phyloP scores from a whole-genome alignment of 768 basidiomycete species.

The Boletellus ananiceps region DNA sequence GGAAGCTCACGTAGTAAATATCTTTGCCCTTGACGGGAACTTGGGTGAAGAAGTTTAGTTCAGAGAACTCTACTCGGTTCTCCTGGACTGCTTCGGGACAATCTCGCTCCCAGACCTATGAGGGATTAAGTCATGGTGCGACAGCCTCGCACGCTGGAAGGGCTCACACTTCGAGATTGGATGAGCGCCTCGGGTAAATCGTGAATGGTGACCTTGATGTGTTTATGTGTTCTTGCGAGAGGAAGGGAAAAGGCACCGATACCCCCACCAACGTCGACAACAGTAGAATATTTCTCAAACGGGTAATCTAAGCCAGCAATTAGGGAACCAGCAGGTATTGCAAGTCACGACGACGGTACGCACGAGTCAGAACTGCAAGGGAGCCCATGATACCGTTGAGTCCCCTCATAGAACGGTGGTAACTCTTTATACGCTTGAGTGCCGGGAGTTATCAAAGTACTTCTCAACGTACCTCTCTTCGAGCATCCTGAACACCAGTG shows the following conservation, averaged over 20 bases:
- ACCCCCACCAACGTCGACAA: conserved; percentile 36
- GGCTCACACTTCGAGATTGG: conserved; percentile 17
- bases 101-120: conserved; percentile 22
- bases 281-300: conserved; percentile 25
- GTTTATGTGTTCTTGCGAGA: conserved; percentile 24
- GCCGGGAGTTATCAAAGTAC: neutral
- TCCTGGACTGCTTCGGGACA: conserved; percentile 24
- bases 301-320: conserved; percentile 26
- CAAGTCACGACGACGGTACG: neutral
- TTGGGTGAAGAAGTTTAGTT: conserved; percentile 30
- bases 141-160: neutral
- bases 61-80: conserved; percentile 26
- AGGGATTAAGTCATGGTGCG: neutral
- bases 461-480: conserved; percentile 15
- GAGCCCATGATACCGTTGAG: conserved; percentile 22
- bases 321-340: neutral
- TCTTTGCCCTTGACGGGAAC: conserved; percentile 24
- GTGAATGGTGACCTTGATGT: conserved; percentile 31
- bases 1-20: conserved; percentile 31
- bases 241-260: conserved; percentile 30
- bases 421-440: conserved; percentile 11
- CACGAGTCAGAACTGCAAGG: conserved; percentile 21
- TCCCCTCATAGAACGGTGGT: conserved; percentile 24
- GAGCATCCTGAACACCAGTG: conserved; percentile 9
- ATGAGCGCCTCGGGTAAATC: conserved; percentile 27